Percentiles rank a stretch among this genome's conserved stretches.
Conservation (phyloP, 192 early-diverging fungal species). For the Obelidium mucronatum region DNA sequence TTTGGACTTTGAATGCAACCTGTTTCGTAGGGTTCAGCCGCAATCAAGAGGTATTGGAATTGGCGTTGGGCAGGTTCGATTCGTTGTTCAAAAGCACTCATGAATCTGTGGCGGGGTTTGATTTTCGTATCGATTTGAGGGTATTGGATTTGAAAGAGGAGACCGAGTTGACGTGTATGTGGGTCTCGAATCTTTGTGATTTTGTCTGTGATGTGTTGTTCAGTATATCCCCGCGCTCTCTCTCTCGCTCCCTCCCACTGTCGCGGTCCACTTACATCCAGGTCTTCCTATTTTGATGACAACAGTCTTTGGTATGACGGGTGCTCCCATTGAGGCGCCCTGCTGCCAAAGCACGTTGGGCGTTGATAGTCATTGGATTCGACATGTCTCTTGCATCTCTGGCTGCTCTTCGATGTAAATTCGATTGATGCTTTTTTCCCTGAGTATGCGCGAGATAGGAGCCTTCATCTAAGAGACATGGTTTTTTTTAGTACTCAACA, state of each 20-base stretch:
- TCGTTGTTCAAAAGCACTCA: conserved; percentile 96
- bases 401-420: conserved; percentile 87
- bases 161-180: conserved; percentile 81
- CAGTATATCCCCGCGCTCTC: not conserved
- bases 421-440: conserved; percentile 98
- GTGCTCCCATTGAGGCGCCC: conserved; percentile 34
- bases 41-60: conserved; percentile 93
- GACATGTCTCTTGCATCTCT: conserved; percentile 70
- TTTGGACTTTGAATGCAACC: conserved; percentile 95
- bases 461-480: conserved; percentile 85
- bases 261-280: conserved; percentile 64
- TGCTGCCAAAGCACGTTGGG: conserved; percentile 28
- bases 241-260: conserved; percentile 6
- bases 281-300: conserved; percentile 96
- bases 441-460: conserved; percentile 97
- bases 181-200: conserved; percentile 93
- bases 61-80: conserved; percentile 85
- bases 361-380: conserved; percentile 29
- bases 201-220: conserved; percentile 46
- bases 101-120: conserved; percentile 92
- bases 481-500: not conserved
- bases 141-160: conserved; percentile 94
- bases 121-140: conserved; percentile 85
- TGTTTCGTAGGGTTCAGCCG: conserved; percentile 95
- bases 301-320: conserved; percentile 67